Conservation (phyloP, 2,329 filamentous ascomycete genomes). For the Hypoxylon sp. region DNA sequence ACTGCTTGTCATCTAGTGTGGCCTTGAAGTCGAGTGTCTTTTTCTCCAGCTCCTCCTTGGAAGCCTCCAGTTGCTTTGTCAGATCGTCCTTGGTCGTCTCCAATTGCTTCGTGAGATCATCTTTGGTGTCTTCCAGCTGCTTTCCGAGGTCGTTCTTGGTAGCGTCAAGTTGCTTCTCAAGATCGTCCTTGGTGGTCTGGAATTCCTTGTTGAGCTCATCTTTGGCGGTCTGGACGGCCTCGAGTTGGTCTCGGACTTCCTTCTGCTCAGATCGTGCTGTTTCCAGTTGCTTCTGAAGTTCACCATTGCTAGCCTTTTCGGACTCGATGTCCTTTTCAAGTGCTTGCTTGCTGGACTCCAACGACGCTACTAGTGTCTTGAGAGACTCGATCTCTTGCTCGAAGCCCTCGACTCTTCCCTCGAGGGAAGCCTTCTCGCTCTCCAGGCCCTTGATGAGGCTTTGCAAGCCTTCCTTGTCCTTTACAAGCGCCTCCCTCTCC, state of each 20-base stretch:
- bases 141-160: slow-evolving; percentile 34
- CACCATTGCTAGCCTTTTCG: slow-evolving; percentile 27
- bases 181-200: slow-evolving; percentile 9
- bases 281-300: slow-evolving; percentile 39
- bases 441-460: slow-evolving; percentile 44
- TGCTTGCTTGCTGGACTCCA: slow-evolving; percentile 39
- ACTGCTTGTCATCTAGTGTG: slow-evolving; percentile 45
- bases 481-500: slow-evolving; percentile 46
- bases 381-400: slow-evolving; percentile 48
- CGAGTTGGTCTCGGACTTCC: slow-evolving; percentile 38
- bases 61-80: slow-evolving; percentile 41
- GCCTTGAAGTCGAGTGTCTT: slow-evolving; percentile 39
- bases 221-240: slow-evolving; percentile 32
- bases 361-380: slow-evolving; percentile 44
- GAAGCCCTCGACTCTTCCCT: slow-evolving; percentile 47
- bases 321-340: slow-evolving; percentile 32
- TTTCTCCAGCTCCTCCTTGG: slow-evolving; percentile 42
- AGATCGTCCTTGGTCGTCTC: slow-evolving; percentile 38
- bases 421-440: slow-evolving; percentile 45
- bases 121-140: slow-evolving; percentile 35
- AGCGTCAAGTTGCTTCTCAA: slow-evolving; percentile 14
- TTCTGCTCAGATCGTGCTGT: slow-evolving; percentile 31
- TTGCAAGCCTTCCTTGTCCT: slow-evolving; percentile 48
- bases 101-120: slow-evolving; percentile 37
- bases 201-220: slow-evolving; percentile 38